Evolutionary conservation across 352 stramenopile species (phyloP).

Genomic region (Pythium volutum): DNA sequence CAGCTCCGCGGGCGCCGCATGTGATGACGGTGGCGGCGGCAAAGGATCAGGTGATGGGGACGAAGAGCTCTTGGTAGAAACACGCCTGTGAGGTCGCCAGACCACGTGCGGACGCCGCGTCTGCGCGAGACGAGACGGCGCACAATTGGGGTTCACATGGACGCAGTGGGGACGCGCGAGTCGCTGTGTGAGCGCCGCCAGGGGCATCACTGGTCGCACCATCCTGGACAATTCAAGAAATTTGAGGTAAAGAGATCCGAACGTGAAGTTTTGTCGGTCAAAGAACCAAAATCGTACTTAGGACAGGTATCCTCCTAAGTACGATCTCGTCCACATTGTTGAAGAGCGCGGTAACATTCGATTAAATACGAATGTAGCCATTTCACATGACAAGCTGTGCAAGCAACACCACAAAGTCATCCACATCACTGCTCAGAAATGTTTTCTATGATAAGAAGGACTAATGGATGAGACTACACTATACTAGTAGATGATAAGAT

Average conservation of each 20-base stretch:
- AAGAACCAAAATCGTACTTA: too few species aligned
- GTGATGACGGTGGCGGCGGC: not conserved
- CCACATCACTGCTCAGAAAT: too few species aligned
- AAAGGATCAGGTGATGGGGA: not conserved
- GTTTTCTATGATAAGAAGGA: not conserved
- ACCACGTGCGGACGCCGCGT: not conserved
- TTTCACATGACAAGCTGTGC: not conserved
- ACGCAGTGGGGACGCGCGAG: not conserved
- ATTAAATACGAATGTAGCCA: conserved; percentile 7
- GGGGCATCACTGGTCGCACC: not conserved
- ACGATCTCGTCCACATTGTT: not conserved
- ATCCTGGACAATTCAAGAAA: too few species aligned
- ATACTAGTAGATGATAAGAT: too few species aligned
- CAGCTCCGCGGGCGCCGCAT: conserved; percentile 19
- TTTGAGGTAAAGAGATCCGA: not conserved
- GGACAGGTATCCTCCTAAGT: not conserved
- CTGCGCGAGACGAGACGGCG: not conserved
- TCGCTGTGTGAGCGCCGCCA: not conserved
- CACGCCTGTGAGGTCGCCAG: not conserved
- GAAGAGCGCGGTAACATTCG: too few species aligned
- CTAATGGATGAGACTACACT: not conserved
- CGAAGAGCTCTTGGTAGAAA: conserved; percentile 1
- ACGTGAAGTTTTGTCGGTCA: not conserved
- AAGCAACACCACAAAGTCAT: too few species aligned
- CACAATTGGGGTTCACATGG: not conserved